Conservation (phyloP, 306 rosid species). For the Ormosia semicastrata region DNA sequence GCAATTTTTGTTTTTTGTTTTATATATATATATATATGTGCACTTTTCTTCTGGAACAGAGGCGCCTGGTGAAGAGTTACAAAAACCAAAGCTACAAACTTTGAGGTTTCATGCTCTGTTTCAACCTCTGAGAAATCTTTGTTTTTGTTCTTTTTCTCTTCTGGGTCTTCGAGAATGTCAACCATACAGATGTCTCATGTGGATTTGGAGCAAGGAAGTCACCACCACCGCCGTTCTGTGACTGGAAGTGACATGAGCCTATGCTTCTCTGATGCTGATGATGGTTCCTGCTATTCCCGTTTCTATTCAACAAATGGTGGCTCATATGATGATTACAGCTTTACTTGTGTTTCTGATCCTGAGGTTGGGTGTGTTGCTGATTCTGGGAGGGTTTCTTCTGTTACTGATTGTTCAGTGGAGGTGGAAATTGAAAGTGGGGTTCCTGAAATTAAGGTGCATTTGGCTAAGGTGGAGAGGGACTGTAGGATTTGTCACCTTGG, state of each 20-base stretch:
- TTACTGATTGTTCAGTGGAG: conserved; percentile 52
- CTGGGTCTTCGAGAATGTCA: conserved; percentile 40
- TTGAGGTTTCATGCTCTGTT: conserved; percentile 12
- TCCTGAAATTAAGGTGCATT: conserved; percentile 69
- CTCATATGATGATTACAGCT: conserved; percentile 67
- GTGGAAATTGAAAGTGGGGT: conserved; percentile 50
- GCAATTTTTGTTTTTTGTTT: background rate
- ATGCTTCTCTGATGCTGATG: conserved; percentile 76
- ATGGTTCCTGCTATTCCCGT: conserved; percentile 82
- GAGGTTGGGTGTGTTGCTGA: conserved; percentile 35
- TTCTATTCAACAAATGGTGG: conserved; percentile 77
- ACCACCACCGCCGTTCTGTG: conserved; percentile 42
- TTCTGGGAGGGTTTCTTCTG: conserved; percentile 59
- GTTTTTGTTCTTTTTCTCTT: background rate
- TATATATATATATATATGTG: background rate
- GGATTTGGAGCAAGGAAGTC: conserved; percentile 70
- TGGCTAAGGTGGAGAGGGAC: conserved; percentile 68
- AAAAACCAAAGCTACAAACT: conserved; percentile 17
- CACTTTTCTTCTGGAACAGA: background rate
- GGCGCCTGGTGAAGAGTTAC: background rate
- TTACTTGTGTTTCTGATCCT: conserved; percentile 48
- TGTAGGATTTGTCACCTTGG: conserved; percentile 88
- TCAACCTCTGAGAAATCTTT: background rate
- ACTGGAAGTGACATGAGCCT: conserved; percentile 57
- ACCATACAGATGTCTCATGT: conserved; percentile 41